Evolutionary conservation across 768 basidiomycete genomes (phyloP).

Genomic region (Suillus subaureus): DNA sequence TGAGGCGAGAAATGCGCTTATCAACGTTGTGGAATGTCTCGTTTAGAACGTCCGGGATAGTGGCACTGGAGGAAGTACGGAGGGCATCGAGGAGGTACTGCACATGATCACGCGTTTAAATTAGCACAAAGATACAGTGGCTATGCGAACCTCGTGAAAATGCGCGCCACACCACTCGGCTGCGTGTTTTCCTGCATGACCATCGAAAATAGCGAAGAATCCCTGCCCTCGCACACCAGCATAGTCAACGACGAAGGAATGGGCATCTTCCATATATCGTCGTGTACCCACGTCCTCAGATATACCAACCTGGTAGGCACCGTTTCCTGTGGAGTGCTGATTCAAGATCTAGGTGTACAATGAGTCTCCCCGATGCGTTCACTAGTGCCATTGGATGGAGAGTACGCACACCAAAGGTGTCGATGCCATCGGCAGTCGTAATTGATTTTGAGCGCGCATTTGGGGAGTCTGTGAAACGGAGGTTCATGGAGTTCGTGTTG

Average conservation of each 20-base stretch:
- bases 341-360: slow-evolving; percentile 36
- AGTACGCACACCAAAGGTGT: slow-evolving; percentile 72
- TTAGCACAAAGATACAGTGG: not conserved
- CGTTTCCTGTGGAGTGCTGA: slow-evolving; percentile 68
- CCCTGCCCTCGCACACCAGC: slow-evolving; percentile 91
- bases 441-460: slow-evolving; percentile 85
- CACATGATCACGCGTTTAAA: not conserved
- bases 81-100: slow-evolving; percentile 73
- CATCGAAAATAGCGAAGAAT: slow-evolving; percentile 98
- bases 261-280: slow-evolving; percentile 96
- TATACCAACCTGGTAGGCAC: slow-evolving; percentile 63
- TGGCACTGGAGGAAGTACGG: slow-evolving; percentile 52
- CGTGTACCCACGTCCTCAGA: slow-evolving; percentile 88
- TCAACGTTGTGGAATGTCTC: slow-evolving; percentile 95
- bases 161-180: slow-evolving; percentile 98
- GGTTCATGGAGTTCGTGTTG: slow-evolving; percentile 3
- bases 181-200: slow-evolving; percentile 97
- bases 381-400: not conserved
- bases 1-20: slow-evolving; percentile 74
- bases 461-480: slow-evolving; percentile 57
- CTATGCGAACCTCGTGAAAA: slow-evolving; percentile 78
- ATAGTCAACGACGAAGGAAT: slow-evolving; percentile 95
- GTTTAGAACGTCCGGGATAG: slow-evolving; percentile 89
- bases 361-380: not conserved
- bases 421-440: slow-evolving; percentile 70